These are phyloP conservation scores for Zostera marina DNA, from an alignment of 116 monocot genomes.

Conservation along the genomic window DNA sequence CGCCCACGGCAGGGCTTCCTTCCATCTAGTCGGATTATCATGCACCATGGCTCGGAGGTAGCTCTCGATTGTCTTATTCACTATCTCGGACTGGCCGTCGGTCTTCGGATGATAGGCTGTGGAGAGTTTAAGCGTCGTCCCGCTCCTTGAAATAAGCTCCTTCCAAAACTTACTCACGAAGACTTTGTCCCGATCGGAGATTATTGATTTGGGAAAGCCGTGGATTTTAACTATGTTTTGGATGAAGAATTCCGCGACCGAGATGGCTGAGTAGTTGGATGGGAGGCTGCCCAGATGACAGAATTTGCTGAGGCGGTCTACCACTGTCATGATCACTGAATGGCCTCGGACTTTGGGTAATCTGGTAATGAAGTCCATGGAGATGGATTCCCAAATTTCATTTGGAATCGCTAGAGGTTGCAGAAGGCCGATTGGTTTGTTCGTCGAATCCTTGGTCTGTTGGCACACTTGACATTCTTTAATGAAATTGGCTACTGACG, in stretches of 20 bases:
- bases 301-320: too few species aligned
- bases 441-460: background rate
- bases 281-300: background rate
- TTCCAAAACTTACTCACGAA: conserved; percentile 6
- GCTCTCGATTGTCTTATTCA: conserved; percentile 3
- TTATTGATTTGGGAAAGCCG: too few species aligned
- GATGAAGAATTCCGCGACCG: too few species aligned
- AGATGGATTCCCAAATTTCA: too few species aligned
- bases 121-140: conserved; percentile 1
- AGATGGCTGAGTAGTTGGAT: background rate
- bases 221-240: too few species aligned
- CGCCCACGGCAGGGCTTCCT: too few species aligned
- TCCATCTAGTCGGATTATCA: too few species aligned
- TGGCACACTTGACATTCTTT: background rate
- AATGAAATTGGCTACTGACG: background rate
- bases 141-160: background rate
- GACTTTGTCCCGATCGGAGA: background rate
- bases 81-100: background rate
- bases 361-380: conserved; percentile 10
- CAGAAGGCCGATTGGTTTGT: background rate
- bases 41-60: too few species aligned
- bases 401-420: conserved; percentile 7
- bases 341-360: background rate
- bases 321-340: conserved; percentile 7
- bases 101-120: conserved; percentile 8